Percentiles rank a stretch among this genome's conserved stretches.
Evolutionary conservation across 2,329 filamentous ascomycete species (phyloP).

Genomic region (Boeremia exigua): DNA sequence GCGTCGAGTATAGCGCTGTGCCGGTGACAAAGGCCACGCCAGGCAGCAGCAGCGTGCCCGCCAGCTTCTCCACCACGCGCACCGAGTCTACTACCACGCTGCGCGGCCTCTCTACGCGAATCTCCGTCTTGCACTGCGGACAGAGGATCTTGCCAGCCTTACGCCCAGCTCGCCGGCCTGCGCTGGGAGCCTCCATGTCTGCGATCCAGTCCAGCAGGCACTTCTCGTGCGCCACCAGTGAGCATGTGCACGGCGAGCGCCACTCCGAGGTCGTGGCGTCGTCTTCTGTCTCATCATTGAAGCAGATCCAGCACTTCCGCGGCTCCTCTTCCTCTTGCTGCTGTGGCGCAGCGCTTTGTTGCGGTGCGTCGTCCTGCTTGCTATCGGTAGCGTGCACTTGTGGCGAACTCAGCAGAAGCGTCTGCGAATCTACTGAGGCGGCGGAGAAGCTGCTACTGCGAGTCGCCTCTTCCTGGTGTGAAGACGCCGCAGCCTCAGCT

Average conservation of each 20-base stretch:
- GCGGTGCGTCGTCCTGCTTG: slow-evolving; percentile 21
- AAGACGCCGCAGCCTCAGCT: slow-evolving; percentile 19
- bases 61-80: slow-evolving; percentile 63
- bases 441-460: slow-evolving; percentile 48
- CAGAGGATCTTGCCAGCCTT: slow-evolving; percentile 71
- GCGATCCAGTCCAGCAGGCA: slow-evolving; percentile 92
- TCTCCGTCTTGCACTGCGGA: slow-evolving; percentile 86
- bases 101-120: slow-evolving; percentile 75
- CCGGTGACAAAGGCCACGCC: slow-evolving; percentile 64
- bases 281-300: slow-evolving; percentile 70
- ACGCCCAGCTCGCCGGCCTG: slow-evolving; percentile 55
- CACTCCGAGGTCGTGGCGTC: slow-evolving; percentile 69
- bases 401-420: slow-evolving; percentile 51
- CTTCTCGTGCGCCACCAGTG: slow-evolving; percentile 85
- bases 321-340: slow-evolving; percentile 44
- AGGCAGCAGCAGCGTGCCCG: slow-evolving; percentile 67
- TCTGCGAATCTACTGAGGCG: slow-evolving; percentile 55
- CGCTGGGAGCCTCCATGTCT: slow-evolving; percentile 75
- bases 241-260: slow-evolving; percentile 90
- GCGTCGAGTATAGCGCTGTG: slow-evolving; percentile 51
- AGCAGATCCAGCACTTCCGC: slow-evolving; percentile 73
- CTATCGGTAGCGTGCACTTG: slow-evolving; percentile 23
- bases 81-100: slow-evolving; percentile 74
- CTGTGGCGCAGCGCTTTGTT: slow-evolving; percentile 22
- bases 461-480: slow-evolving; percentile 25